These are phyloP conservation scores for Stentor coeruleus DNA, from an alignment of 73 alveolate genomes.

Conservation along the genomic window DNA sequence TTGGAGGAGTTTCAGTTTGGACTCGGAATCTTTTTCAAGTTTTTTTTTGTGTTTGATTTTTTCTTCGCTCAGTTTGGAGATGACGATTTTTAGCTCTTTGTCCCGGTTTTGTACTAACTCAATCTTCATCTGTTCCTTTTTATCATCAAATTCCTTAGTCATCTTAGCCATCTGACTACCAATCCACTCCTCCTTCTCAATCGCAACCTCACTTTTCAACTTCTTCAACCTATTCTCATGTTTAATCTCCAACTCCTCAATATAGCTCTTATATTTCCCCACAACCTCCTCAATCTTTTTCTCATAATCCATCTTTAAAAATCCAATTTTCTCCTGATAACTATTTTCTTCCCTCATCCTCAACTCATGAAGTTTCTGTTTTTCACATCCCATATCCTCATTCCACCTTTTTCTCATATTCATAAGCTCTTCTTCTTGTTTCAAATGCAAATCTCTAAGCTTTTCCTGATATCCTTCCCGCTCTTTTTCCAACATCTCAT, in stretches of 20 bases:
- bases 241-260: slow-evolving; percentile 44
- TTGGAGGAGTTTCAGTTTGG: neutral
- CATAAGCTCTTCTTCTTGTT: slow-evolving; percentile 62
- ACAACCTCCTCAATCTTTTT: slow-evolving; percentile 3
- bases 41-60: slow-evolving; percentile 27
- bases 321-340: slow-evolving; percentile 31
- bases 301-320: neutral
- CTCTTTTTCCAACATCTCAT: slow-evolving; percentile 78
- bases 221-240: slow-evolving; percentile 32
- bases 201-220: slow-evolving; percentile 36
- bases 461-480: slow-evolving; percentile 49
- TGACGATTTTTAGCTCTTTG: slow-evolving; percentile 34
- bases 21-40: slow-evolving; percentile 29
- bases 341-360: slow-evolving; percentile 28
- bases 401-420: slow-evolving; percentile 76
- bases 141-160: slow-evolving; percentile 39
- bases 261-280: neutral
- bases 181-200: slow-evolving; percentile 41
- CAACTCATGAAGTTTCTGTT: slow-evolving; percentile 5
- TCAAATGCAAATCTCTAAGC: slow-evolving; percentile 54
- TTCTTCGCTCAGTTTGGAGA: slow-evolving; percentile 45
- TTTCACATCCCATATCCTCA: slow-evolving; percentile 34
- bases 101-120: slow-evolving; percentile 46
- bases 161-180: slow-evolving; percentile 24
- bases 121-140: slow-evolving; percentile 31